Evolutionary conservation across 2,329 filamentous ascomycete species (phyloP).

Genomic region (Alternaria metachromatica): DNA sequence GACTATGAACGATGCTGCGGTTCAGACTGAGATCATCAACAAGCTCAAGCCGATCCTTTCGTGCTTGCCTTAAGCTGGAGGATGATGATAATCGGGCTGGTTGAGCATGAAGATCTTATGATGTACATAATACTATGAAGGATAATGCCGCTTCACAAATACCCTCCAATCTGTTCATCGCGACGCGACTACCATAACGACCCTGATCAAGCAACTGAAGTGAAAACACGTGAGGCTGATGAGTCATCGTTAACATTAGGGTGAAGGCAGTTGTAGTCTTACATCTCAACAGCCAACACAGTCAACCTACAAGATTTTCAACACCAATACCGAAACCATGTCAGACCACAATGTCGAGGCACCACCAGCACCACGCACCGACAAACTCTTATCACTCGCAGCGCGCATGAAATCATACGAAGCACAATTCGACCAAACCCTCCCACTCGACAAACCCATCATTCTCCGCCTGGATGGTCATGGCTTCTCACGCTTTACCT

Average conservation of each 20-base stretch:
- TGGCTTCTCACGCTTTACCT: constrained; percentile 39
- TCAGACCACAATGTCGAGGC: rapidly evolving
- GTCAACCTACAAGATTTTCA: neutral
- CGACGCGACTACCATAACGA: neutral
- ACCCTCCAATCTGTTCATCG: neutral
- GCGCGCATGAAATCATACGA: constrained; percentile 45
- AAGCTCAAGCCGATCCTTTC: constrained; percentile 38
- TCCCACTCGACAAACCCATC: constrained; percentile 27
- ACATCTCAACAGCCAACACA: neutral
- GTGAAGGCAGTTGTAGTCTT: neutral
- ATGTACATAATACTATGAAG: neutral
- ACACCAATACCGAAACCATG: neutral
- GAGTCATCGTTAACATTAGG: neutral
- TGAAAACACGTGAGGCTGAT: neutral
- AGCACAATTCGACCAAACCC: constrained; percentile 28
- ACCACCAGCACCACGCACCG: neutral
- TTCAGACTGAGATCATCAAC: constrained; percentile 32
- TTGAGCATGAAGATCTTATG: neutral
- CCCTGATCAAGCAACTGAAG: neutral
- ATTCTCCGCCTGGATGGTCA: constrained; percentile 42
- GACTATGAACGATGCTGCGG: constrained; percentile 58
- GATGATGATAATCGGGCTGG: neutral
- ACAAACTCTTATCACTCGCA: constrained; percentile 22
- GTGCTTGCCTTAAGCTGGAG: constrained; percentile 14
- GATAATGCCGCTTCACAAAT: neutral